Base-by-base conservation (phyloP, 192 early-diverging fungal genomes). In the Coemansia sp. region DNA sequence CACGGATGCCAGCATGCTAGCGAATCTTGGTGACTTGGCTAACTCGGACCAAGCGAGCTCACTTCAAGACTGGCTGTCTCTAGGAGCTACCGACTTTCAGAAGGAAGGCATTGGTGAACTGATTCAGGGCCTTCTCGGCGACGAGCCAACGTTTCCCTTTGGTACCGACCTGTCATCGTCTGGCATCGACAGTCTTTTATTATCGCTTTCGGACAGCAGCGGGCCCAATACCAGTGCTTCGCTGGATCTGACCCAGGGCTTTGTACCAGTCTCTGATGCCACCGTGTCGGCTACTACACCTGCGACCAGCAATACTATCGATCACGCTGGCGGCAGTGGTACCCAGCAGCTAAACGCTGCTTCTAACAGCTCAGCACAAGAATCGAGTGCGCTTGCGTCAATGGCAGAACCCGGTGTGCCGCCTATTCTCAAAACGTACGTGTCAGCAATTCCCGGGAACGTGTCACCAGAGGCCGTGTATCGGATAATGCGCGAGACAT, bases 401-500 rank as follows among this genome's bases (percentile, higher is more conserved):
- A 12, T 33, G 65, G 67, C 15, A 34, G 33, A 59, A 13, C 55
- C 12, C 40, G 42, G 66, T 5, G 67, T 78, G 34, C 80, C 81
- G 12, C 47, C 66, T 15, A 72, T 78, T n/a, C 73, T 83, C 24
- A 33, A 51, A 24, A 70, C 72, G 33, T 83, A 83, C 16, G 76
- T 83, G 12, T 47, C 73, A 13, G 36, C 41, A 8, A 73, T 83
- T 18, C 76, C 81, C 0, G 81, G 73, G 24, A 66, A 54, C 7
- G 73, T 76, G 18, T 76, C 81, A 1, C 55, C 73, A 20, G 38
- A 52, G 10, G 67, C 46, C 12, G 64, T 83, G 3, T 83, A 83
- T 68, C 52, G 29, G 31, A 78, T 83, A 43, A 75, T 83, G 80
- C 80, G 80, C 36, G 80, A 75, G 64, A 70, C 80, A 42, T 83